Base-by-base conservation (phyloP, 1,139 yeast genomes). In the Chernovozyma sophiae-reginae region DNA sequence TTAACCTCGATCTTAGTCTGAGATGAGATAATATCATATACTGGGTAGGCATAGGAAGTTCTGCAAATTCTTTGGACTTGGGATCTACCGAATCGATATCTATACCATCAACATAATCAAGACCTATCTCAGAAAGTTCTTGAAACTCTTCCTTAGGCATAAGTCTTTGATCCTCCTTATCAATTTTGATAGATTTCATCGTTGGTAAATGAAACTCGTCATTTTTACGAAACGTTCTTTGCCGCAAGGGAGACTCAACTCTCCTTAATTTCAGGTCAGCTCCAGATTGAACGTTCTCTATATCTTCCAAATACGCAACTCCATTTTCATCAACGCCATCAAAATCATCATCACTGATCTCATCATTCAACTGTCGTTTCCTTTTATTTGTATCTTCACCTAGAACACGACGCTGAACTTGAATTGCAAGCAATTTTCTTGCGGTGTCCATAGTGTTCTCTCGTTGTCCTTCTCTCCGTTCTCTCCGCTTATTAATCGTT, bases 161-260 rank as follows among this genome's bases (percentile, higher is more conserved):
- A 38, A 89, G 64, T 40, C 99, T 74, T 30, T 76, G 74, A 58
- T 92, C 98, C 30, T 70, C 58, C 34, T 41, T 61, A 38, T 48
- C 55, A 18, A 65, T 66, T 25, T 51, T 58, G 36, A 70, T 65
- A 17, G 15, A 19, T 36, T 56, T 58, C 27, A 87, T 61, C 4
- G 74, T 74, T 0, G 98, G 98, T 26, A 92, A 59, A 52, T 89
- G 94, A 58, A 84, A 92, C 46, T 90, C 97, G 55, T 90, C 97
- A 36, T 69, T 74, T 37, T 60, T 62, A 5, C 29, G 15, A 12
- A 26, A 26, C 6, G 10, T 20, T 20, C 23, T 20, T 7, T 20
- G 8, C 23, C 6, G 10, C 10, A 20, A 7, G 8, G 23, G 23
- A 7, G 6, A 10, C 8, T 20, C 10, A 10, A 7, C 23, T 20